Percentiles rank a stretch among this genome's conserved stretches.
Conservation (phyloP, 108 stramenopile genomes). For the Discostella stelligeroides region DNA sequence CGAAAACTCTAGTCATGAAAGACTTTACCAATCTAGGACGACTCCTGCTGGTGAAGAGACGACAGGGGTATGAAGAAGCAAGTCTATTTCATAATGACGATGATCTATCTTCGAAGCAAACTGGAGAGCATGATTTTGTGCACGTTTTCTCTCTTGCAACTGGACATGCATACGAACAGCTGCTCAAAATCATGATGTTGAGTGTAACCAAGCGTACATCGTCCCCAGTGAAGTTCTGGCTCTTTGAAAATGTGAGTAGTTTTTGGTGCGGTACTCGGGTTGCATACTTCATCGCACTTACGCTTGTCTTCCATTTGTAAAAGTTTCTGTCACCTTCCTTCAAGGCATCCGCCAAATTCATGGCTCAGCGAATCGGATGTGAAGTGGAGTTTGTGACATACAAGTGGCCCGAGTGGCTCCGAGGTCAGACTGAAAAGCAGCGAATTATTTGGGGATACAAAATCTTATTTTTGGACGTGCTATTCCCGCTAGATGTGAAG, state of each 20-base stretch:
- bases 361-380: slow-evolving; percentile 89
- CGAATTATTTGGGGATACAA: slow-evolving; percentile 99
- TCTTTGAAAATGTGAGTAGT: slow-evolving; percentile 91
- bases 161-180: slow-evolving; percentile 96
- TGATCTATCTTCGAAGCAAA: slow-evolving; percentile 11
- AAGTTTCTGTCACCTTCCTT: slow-evolving; percentile 91
- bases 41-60: slow-evolving; percentile 62
- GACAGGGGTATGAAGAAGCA: slow-evolving; percentile 66
- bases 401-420: slow-evolving; percentile 98
- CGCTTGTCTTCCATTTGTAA: neutral
- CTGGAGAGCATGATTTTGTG: slow-evolving; percentile 72
- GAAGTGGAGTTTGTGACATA: slow-evolving; percentile 81
- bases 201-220: slow-evolving; percentile 94
- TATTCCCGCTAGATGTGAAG: slow-evolving; percentile 96
- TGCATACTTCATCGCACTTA: neutral
- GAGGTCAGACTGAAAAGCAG: slow-evolving; percentile 97
- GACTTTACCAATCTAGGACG: slow-evolving; percentile 62
- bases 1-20: slow-evolving; percentile 69
- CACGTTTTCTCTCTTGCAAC: slow-evolving; percentile 98
- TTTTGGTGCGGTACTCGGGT: slow-evolving; percentile 2
- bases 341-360: slow-evolving; percentile 80
- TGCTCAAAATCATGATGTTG: slow-evolving; percentile 99
- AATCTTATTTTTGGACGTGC: slow-evolving; percentile 98
- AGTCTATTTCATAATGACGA: slow-evolving; percentile 62
- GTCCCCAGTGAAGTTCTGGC: slow-evolving; percentile 97